Evolutionary conservation across 805 yeast genomes (phyloP).

Genomic region (Wickerhamiella slavikovae): DNA sequence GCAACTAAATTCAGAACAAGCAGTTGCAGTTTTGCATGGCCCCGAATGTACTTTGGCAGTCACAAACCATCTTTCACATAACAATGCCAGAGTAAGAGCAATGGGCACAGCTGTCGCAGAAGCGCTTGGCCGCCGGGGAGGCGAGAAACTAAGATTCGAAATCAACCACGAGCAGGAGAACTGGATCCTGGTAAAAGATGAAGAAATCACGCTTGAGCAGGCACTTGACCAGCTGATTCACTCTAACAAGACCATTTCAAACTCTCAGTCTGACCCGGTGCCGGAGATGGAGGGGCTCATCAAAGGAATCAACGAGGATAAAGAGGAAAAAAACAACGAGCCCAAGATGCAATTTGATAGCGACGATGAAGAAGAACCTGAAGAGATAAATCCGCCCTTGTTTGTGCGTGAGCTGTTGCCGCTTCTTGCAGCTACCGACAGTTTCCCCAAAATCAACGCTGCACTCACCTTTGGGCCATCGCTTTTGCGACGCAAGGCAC

Average conservation of each 20-base stretch:
- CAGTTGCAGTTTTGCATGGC: conserved; percentile 19
- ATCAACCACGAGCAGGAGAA: conserved; percentile 7
- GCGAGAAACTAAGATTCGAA: conserved; percentile 14
- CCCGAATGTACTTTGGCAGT: conserved; percentile 27
- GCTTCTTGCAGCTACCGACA: conserved; percentile 28
- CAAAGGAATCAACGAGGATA: conserved; percentile 4
- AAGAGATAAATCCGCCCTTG: conserved; percentile 29
- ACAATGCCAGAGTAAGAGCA: conserved; percentile 24
- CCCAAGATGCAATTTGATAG: conserved; percentile 8
- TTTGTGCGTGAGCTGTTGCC: conserved; percentile 53
- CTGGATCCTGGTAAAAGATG: conserved; percentile 9
- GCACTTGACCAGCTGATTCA: conserved; percentile 1
- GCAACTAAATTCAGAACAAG: conserved; percentile 9
- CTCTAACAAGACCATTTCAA: neutral
- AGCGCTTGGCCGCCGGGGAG: conserved; percentile 10
- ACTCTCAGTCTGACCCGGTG: no score
- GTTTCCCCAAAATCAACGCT: conserved; percentile 28
- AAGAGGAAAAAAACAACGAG: neutral
- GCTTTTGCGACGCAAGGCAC: conserved; percentile 43
- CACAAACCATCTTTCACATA: conserved; percentile 33
- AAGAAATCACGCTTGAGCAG: conserved; percentile 5
- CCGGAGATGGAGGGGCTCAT: conserved; percentile 5
- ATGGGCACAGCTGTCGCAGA: conserved; percentile 43
- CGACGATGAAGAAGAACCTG: conserved; percentile 17
- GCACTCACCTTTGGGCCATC: conserved; percentile 35